These are phyloP conservation scores for Magnolia kwangsiensis DNA, from an alignment of 164 flowering plant species.

Conservation along the genomic window DNA sequence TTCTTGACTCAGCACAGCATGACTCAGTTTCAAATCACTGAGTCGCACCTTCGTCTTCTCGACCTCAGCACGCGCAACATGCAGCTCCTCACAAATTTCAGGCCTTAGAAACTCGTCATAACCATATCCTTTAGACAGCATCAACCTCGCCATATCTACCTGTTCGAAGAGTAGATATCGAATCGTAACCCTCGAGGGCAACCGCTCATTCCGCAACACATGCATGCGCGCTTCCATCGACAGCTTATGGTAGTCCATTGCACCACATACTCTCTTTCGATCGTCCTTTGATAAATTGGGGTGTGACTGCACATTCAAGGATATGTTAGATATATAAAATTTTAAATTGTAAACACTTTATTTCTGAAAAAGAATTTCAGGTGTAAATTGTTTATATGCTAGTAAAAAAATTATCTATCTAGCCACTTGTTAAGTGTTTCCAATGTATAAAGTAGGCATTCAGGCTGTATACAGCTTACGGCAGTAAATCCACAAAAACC, in stretches of 20 bases:
- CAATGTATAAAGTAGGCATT: too few species aligned
- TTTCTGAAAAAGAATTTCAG: too few species aligned
- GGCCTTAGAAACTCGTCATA: neutral
- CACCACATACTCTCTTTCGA: constrained; percentile 56
- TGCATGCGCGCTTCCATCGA: constrained; percentile 80
- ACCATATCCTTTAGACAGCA: constrained; percentile 17
- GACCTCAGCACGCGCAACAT: constrained; percentile 34
- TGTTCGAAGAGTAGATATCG: constrained; percentile 60
- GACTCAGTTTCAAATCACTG: constrained; percentile 25
- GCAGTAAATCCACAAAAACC: too few species aligned
- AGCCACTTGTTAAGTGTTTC: neutral
- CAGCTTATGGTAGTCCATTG: constrained; percentile 64
- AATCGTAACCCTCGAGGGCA: constrained; percentile 60
- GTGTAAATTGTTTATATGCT: neutral
- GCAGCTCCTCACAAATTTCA: constrained; percentile 26
- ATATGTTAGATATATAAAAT: neutral
- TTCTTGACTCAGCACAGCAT: neutral
- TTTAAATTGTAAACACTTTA: too few species aligned
- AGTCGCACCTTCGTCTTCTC: constrained; percentile 36
- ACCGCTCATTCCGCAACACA: constrained; percentile 77
- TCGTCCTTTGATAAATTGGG: constrained; percentile 62
- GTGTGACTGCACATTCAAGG: constrained; percentile 48
- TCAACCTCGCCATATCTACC: constrained; percentile 28
- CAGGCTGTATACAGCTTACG: too few species aligned
- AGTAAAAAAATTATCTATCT: too few species aligned